phyloP scores from a whole-genome alignment of 306 rosid genomes.

The Dryas alaskensis region DNA sequence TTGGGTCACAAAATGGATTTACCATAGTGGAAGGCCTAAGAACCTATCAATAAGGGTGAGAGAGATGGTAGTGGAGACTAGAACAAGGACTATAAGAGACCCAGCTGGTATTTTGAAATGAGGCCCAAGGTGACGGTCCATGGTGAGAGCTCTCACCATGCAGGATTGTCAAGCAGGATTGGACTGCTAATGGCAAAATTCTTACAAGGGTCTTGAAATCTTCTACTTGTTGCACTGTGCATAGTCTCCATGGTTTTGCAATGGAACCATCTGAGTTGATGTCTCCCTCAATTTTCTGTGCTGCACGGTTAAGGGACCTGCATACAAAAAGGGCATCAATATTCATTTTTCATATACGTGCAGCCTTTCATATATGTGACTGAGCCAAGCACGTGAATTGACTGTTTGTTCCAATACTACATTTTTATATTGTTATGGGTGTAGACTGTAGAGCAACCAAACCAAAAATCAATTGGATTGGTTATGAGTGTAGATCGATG shows the following conservation, averaged over 20 bases:
- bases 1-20: too few relatives aligned
- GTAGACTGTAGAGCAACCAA: too few relatives aligned
- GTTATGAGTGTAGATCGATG: too few relatives aligned
- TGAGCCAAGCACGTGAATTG: too few relatives aligned
- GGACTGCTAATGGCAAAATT: conserved; percentile 43
- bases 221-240: conserved; percentile 60
- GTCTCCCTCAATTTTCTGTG: conserved; percentile 51
- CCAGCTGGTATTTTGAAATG: conserved; percentile 54
- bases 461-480: too few relatives aligned
- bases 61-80: conserved; percentile 40
- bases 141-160: conserved; percentile 42
- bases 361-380: too few relatives aligned
- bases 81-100: conserved; percentile 29
- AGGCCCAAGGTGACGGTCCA: conserved; percentile 54
- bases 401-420: too few relatives aligned
- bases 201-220: conserved; percentile 45
- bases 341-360: too few relatives aligned
- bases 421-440: too few relatives aligned
- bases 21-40: too few relatives aligned
- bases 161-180: conserved; percentile 44
- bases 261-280: conserved; percentile 33
- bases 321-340: not conserved
- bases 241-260: conserved; percentile 45
- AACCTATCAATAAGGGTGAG: conserved; percentile 45
- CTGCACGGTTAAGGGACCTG: conserved; percentile 56